Evolutionary conservation across 495 filamentous ascomycete genomes (phyloP), one percentile per base, ranked within the genome.

Genomic region (Tetracladium marchalianum): DNA sequence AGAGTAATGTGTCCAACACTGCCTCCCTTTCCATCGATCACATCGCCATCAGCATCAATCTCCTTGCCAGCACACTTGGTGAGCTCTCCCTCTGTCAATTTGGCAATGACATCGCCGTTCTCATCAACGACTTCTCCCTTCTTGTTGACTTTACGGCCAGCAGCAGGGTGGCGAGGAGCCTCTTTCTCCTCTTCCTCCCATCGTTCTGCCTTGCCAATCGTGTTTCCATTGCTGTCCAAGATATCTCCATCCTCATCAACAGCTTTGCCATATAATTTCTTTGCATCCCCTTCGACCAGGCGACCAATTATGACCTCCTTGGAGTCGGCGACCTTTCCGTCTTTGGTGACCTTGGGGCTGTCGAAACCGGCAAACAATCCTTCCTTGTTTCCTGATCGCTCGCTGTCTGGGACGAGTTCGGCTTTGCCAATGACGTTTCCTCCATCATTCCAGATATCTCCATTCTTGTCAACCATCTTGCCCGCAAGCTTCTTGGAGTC

Each of bases 181-280:
- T 83, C 71, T 55, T 85, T 81, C 67, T 81, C 77, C 49, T 85
- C 81, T 7, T 85, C 84, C 49, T 82, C 76, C 83, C 83, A 92
- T 35, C 87, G 76, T 63, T 90, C 85, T 18, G 86, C 87, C 45
- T 81, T 78, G 34, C 87, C 87, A 12, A 94, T 72, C 31, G 72
- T 70, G 62, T 94, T 94, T 51, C 87, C 87, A 53, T 85, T 84
- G 66, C 77, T 80, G 66, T 93, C 87, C 39, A 80, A 62, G 17
- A 94, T 75, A 47, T 94, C 87, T 22, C 87, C 87, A 49, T 92
- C 85, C 8, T 85, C 81, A 53, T 94, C 87, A 22, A 92, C 85
- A 9, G 68, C 65, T 49, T 87, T 84, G 13, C 87, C 87, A 22
- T 78, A 68, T 2, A 94, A 76, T 17, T 75, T 65, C 63, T 84